Evolutionary conservation across 495 filamentous ascomycete species (phyloP), one percentile per base, ranked within the genome.

Genomic region (Talaromyces wortmannii): DNA sequence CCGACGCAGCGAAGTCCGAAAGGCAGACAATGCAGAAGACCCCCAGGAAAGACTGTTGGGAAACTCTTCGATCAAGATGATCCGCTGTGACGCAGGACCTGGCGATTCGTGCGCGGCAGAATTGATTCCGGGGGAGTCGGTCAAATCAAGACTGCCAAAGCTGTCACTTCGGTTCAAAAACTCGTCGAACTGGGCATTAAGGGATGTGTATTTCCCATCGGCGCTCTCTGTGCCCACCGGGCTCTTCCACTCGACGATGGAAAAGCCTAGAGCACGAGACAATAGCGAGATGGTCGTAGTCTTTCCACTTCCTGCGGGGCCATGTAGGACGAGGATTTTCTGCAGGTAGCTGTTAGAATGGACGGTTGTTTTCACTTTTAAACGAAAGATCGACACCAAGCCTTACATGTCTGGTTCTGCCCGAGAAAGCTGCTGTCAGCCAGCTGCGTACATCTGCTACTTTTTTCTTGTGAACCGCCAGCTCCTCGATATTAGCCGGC

Each of bases 21-120:
- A 97, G 0, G 88, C 77, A 50, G 80, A 75, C 42, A 97, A 66
- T 52, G 79, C 77, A 13, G 79, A 78, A 10, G 87, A 88, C 0
- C 80, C 84, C 44, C 82, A 79, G 18, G 80, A 79, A 56, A 91
- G 85, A 0, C 88, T 86, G 59, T 88, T 91, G 0, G 95, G 95
- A 65, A 96, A 97, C 64, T 99, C 95, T 75, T 99, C 95, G 49
- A 99, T 78, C 7, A 97, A 68, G 45, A 97, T 87, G 32, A 96
- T 65, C 50, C 82, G 81, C 58, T 57, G 62, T 15, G 45, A 57
- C 18, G 16, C 7, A 2, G 18, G n/a, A 31, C 7, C 1, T 31
- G 29, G 59, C 51, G 23, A 33, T 48, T 23, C 23, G 23, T 23
- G 23, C 23, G 23, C 23, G 23, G 23, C 23, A 23, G 12, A 11